Percentiles rank a stretch among this genome's conserved stretches.
Evolutionary conservation across 2,329 filamentous ascomycete genomes (phyloP).

Genomic region (Paecilomyces variotii): DNA sequence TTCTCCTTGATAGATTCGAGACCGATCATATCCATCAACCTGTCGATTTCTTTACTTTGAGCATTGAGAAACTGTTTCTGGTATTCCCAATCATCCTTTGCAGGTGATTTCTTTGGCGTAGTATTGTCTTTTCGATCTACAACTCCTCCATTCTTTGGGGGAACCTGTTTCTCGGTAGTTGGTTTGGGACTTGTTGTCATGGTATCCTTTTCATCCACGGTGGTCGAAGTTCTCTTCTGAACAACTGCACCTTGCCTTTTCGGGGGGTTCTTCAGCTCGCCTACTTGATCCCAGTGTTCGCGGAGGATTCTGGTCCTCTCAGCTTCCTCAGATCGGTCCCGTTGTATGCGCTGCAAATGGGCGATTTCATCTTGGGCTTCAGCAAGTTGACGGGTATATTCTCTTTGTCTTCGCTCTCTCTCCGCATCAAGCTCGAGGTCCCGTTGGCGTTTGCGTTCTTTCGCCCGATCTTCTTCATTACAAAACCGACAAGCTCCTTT

Average conservation of each 20-base stretch:
- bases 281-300: conserved; percentile 12
- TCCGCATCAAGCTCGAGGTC: conserved; percentile 41
- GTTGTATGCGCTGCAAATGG: conserved; percentile 9
- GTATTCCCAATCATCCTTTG: conserved; percentile 52
- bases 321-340: conserved; percentile 11
- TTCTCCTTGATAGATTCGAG: conserved; percentile 60
- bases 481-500: conserved; percentile 44
- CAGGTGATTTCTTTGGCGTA: conserved; percentile 14
- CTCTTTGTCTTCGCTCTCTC: conserved; percentile 11
- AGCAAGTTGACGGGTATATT: conserved; percentile 15
- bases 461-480: conserved; percentile 37
- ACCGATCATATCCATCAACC: conserved; percentile 62
- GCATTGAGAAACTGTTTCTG: conserved; percentile 49
- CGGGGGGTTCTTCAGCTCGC: conserved; percentile 5
- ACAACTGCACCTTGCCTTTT: neutral
- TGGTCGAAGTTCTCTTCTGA: too few relatives aligned
- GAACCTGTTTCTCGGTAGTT: too few relatives aligned
- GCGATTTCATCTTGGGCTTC: conserved; percentile 17
- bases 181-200: too few relatives aligned
- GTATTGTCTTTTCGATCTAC: neutral
- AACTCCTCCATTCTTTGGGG: too few relatives aligned
- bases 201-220: too few relatives aligned
- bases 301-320: conserved; percentile 14
- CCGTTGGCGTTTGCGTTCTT: conserved; percentile 41
- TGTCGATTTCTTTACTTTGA: conserved; percentile 49